Base-by-base conservation (phyloP, 371 early-diverging fungal species). In the Lichtheimia ornata region DNA sequence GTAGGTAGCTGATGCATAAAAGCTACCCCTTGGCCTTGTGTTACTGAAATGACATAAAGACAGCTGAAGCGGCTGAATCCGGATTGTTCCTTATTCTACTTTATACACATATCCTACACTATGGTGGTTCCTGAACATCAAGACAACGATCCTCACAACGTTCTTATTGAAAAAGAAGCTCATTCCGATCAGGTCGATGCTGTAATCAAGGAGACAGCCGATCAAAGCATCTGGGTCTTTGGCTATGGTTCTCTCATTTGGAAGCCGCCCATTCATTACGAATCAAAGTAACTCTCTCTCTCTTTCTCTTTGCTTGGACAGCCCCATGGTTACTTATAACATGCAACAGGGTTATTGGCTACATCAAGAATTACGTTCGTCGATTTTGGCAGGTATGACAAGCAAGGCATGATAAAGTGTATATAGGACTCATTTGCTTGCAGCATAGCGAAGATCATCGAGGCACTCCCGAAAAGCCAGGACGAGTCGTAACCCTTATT, bases 181-280 rank as follows among this genome's bases (percentile, higher is more conserved):
- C 41, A 52, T 1, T 11, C 27, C 6, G 52, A 54, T n/a, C 13
- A 35, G 18, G 54, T 54, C 24, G 54, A 54, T 4, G 30, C 54
- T n/a, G 18, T 54, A 12, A 40, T 54, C 15, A 42, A 56, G 15
- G 25, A 56, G 42, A 49, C 53, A 18, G 20, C 53, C n/a, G 54
- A 58, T 45, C 52, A 64, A 44, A 59, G 76, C 9, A 76, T 92
- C 65, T 93, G 93, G 92, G 85, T 91, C 0, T 95, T 94, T 72
- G 95, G 94, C n/a, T 95, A 95, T 72, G 95, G 95, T 41, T 89
- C 89, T 11, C 79, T 95, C 22, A 88, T 94, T 62, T 94, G 94
- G 93, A 92, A 93, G 82, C 83, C 81, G 25, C 82, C 82, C 3
- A 76, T 79, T 59, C 75, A 83, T 52, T 84, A 85, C 56, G 84